Evolutionary conservation across 2,329 filamentous ascomycete species (phyloP).

Genomic region (Xylariaceae sp.): DNA sequence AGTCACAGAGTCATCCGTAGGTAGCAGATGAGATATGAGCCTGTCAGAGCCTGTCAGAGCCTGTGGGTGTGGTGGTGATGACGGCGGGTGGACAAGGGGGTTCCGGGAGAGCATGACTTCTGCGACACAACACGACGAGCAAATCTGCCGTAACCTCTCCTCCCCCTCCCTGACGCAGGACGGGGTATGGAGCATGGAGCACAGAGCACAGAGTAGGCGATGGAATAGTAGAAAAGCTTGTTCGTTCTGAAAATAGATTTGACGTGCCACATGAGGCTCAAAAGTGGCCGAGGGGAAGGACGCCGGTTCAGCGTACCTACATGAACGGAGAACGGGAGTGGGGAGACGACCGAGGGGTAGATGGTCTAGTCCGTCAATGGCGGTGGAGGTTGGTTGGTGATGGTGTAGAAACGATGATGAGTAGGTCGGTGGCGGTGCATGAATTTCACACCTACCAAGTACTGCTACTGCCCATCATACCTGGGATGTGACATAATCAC

Average conservation of each 20-base stretch:
- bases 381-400: neutral
- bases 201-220: neutral
- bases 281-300: conserved; percentile 2
- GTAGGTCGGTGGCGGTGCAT: neutral
- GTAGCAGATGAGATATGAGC: no score
- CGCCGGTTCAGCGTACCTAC: conserved; percentile 13
- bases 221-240: conserved; percentile 16
- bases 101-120: neutral
- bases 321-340: conserved; percentile 10
- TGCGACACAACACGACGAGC: neutral
- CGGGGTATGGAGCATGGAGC: neutral
- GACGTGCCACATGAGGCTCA: conserved; percentile 22
- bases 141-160: no score
- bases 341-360: conserved; percentile 1
- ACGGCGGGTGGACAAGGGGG: neutral
- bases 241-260: conserved; percentile 21
- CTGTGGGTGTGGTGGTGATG: conserved; percentile 3
- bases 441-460: neutral
- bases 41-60: no score
- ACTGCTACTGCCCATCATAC: no score
- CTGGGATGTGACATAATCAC: neutral
- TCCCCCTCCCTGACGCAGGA: no score
- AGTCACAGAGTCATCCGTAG: neutral
- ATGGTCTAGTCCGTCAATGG: conserved; percentile 6
- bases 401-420: neutral